phyloP scores from a whole-genome alignment of 768 basidiomycete genomes.

The Pisolithus albus region DNA sequence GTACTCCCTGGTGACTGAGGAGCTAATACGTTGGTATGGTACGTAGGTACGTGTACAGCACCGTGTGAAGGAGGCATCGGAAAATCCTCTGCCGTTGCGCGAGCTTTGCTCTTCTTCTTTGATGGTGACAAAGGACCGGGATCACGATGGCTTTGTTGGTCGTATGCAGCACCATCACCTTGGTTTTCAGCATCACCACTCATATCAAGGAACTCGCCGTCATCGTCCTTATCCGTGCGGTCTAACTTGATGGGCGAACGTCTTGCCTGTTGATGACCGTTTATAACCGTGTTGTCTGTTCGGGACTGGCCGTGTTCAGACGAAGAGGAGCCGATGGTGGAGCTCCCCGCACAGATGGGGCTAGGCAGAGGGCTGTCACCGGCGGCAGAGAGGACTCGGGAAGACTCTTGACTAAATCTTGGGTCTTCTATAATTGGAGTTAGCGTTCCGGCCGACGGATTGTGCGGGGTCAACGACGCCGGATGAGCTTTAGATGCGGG shows the following conservation, averaged over 20 bases:
- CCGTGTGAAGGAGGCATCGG: slow-evolving; percentile 38
- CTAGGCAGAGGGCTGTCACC: slow-evolving; percentile 55
- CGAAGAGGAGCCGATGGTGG: not conserved
- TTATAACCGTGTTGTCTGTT: not conserved
- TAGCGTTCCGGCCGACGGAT: slow-evolving; percentile 17
- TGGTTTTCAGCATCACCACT: slow-evolving; percentile 30
- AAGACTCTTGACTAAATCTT: slow-evolving; percentile 48
- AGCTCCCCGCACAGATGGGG: slow-evolving; percentile 26
- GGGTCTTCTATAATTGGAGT: slow-evolving; percentile 27
- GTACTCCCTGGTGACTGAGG: slow-evolving; percentile 4
- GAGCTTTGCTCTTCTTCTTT: slow-evolving; percentile 27
- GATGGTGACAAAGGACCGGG: slow-evolving; percentile 3
- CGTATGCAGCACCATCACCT: slow-evolving; percentile 5
- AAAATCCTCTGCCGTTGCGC: slow-evolving; percentile 45
- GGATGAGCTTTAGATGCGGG: slow-evolving; percentile 10
- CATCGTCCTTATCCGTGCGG: slow-evolving; percentile 20
- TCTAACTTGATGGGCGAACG: slow-evolving; percentile 9
- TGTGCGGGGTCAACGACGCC: slow-evolving; percentile 11
- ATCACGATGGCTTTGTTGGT: not conserved
- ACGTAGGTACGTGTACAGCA: slow-evolving; percentile 4
- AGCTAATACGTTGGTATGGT: slow-evolving; percentile 6
- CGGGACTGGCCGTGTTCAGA: not conserved
- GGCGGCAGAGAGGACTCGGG: slow-evolving; percentile 65
- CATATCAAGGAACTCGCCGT: slow-evolving; percentile 62
- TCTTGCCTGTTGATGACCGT: not conserved